phyloP scores from a whole-genome alignment of 306 rosid genomes.

The Cucumis hystrix region DNA sequence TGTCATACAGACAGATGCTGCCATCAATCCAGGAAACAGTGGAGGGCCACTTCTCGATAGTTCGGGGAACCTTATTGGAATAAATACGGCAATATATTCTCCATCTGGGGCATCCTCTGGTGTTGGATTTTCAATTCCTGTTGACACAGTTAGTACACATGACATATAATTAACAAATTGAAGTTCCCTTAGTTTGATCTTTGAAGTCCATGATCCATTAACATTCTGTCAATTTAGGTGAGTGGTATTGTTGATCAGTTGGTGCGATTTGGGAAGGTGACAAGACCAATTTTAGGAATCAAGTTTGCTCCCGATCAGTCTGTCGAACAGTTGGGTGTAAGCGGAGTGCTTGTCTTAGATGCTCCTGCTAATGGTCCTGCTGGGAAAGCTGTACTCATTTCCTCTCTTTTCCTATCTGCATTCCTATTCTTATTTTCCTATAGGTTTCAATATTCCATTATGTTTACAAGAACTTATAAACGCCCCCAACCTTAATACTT shows the following conservation, averaged over 20 bases:
- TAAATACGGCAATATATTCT: slow-evolving; percentile 94
- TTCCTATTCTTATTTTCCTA: not conserved
- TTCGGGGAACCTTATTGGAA: slow-evolving; percentile 88
- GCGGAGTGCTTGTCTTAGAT: slow-evolving; percentile 95
- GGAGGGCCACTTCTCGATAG: slow-evolving; percentile 99
- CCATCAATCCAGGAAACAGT: slow-evolving; percentile 97
- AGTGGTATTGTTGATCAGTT: slow-evolving; percentile 92
- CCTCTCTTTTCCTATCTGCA: not conserved
- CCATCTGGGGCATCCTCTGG: slow-evolving; percentile 98
- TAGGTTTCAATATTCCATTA: not conserved
- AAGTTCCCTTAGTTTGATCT: slow-evolving; percentile 1
- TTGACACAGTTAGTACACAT: slow-evolving; percentile 70
- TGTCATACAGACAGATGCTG: slow-evolving; percentile 99
- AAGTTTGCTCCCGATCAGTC: slow-evolving; percentile 99
- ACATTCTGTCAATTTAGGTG: slow-evolving; percentile 36
- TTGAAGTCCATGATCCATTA: not conserved
- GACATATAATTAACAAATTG: not conserved
- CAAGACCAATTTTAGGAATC: slow-evolving; percentile 93
- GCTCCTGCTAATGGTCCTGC: slow-evolving; percentile 94
- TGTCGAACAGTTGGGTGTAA: slow-evolving; percentile 86
- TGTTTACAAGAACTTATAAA: not conserved
- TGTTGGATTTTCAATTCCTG: slow-evolving; percentile 97
- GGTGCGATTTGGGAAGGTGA: slow-evolving; percentile 91
- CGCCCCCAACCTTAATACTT: not conserved
- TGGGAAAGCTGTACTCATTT: slow-evolving; percentile 70